A percentile compares a stretch with the other conserved stretches of the same genome.
Conservation (phyloP, 1,139 yeast species). For the Pichia sp. region DNA sequence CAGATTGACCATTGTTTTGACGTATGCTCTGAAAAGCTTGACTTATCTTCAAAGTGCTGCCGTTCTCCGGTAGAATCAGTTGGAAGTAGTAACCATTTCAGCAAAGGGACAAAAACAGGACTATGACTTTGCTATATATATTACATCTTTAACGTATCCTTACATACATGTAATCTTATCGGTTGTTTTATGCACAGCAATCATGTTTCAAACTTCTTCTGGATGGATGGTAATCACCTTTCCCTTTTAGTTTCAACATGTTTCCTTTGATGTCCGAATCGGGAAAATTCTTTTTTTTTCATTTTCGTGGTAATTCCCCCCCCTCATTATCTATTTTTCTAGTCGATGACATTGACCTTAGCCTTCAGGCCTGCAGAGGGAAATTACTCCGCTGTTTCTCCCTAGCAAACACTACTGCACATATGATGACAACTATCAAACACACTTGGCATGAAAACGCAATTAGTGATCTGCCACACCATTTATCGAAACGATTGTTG, state of each 20-base stretch:
- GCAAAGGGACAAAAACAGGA: background rate
- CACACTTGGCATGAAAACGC: constrained; percentile 12
- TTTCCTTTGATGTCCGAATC: constrained; percentile 10
- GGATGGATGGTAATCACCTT: background rate
- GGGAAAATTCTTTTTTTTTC: constrained; percentile 1
- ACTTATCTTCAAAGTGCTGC: constrained; percentile 15
- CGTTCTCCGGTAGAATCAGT: too few relatives aligned
- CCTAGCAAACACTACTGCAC: constrained; percentile 6
- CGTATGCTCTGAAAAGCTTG: too few relatives aligned
- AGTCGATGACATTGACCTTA: background rate
- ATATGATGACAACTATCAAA: constrained; percentile 9
- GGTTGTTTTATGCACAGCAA: background rate
- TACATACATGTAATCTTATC: background rate
- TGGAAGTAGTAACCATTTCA: too few relatives aligned
- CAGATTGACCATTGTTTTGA: constrained; percentile 18
- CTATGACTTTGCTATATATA: background rate
- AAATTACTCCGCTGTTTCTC: background rate
- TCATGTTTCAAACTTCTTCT: background rate
- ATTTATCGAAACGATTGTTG: constrained; percentile 5
- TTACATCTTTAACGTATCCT: background rate
- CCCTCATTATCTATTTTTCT: background rate
- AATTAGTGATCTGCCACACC: constrained; percentile 15
- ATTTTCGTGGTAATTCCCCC: background rate
- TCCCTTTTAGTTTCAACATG: constrained; percentile 6
- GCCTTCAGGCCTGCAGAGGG: background rate